Base-by-base conservation (phyloP, 345 rosid species). In the Anastatica hierochuntica region DNA sequence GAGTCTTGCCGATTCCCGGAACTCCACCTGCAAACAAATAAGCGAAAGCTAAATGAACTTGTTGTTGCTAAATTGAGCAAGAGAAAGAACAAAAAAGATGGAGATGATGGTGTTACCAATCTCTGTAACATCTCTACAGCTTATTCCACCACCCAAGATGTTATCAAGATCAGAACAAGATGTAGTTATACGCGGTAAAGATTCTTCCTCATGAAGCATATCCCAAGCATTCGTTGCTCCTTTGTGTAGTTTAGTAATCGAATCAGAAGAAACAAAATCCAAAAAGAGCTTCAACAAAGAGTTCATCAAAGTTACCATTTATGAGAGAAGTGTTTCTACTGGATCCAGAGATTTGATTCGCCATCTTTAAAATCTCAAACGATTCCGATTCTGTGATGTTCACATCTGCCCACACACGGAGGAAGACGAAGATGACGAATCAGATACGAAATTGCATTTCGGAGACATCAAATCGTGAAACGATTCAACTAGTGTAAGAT, bases 1-100 rank as follows among this genome's bases (percentile, higher is more conserved):
- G 98, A 23, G 98, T 90, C 79, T 90, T 90, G 64, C 96, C 95
- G 40, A 90, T 90, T 37, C 96, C 95, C 0, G 98, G 98, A 14
- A 82, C 81, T 3, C 90, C 95, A 64, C 95, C 95, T 79, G 53
- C 14, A 58, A 20, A 17, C n/a, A 35, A 14, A 63, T 16, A 47
- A 45, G 27, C 51, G 30, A 33, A 38, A 27, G 11, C 1, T 11
- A 47, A 49, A 13, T 11, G 21, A n/a, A 57, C 44, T 14, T 43
- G 29, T 23, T 17, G n/a, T 45, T 18, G 27, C 38, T 14, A 57
- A 33, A 47, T 10, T 57, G n/a, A 23, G 43, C 2, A 4, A 41
- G 33, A 36, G 12, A 30, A 33, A 13, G 8, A n/a, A 27, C 7
- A 29, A 45, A 39, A 3, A 39, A 31, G 31, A 8, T n/a, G 19